These are phyloP conservation scores for Brassica rapa DNA, from an alignment of 345 rosid genomes.

Conservation along the genomic window DNA sequence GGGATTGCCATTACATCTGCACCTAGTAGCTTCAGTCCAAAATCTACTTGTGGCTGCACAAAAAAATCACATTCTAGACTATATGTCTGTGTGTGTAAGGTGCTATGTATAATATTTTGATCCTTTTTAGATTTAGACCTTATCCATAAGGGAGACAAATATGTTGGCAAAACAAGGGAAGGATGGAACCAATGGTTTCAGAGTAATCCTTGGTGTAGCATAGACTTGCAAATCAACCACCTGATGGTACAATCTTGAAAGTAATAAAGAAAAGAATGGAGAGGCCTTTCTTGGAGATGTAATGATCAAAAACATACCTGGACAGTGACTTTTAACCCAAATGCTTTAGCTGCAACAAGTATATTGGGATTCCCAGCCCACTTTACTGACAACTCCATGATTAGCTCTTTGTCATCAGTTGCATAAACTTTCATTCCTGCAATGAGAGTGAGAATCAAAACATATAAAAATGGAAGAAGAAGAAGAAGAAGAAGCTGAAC, in stretches of 20 bases:
- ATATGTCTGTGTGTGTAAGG: not conserved
- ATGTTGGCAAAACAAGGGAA: constrained; percentile 97
- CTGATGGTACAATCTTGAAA: constrained; percentile 43
- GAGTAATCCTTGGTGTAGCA: constrained; percentile 85
- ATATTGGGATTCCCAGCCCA: constrained; percentile 97
- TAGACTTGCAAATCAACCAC: constrained; percentile 92
- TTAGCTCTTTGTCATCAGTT: constrained; percentile 93
- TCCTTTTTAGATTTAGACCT: constrained; percentile 46
- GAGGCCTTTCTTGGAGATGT: not conserved
- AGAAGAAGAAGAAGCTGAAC: not conserved
- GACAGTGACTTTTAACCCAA: constrained; percentile 80
- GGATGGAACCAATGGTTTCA: constrained; percentile 85
- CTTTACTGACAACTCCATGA: constrained; percentile 81
- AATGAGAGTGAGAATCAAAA: not conserved
- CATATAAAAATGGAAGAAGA: constrained; percentile 3
- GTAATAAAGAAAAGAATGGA: not conserved
- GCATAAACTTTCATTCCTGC: constrained; percentile 90
- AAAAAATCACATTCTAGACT: constrained; percentile 9
- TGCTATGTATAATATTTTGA: not conserved
- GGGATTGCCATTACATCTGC: constrained; percentile 97
- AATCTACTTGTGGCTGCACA: constrained; percentile 90
- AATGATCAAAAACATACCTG: constrained; percentile 53
- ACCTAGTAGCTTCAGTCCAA: constrained; percentile 86
- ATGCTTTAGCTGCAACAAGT: constrained; percentile 73
- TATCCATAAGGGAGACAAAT: constrained; percentile 86